Conservation (phyloP, 441 rosid species). For the Populus hybrid region DNA sequence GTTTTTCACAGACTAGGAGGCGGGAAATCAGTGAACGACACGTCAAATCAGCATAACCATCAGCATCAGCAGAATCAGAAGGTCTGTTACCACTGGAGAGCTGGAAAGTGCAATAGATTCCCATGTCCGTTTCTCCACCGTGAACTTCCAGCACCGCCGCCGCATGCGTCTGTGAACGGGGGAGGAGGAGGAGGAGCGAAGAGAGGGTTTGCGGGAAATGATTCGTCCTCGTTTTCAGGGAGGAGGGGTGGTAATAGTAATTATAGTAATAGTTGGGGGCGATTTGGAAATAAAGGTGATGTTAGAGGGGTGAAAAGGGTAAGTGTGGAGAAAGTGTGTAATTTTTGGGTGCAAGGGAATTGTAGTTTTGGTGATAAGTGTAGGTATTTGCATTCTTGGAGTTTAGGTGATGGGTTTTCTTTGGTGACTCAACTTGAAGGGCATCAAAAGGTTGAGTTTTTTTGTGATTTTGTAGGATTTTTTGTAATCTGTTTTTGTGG, state of each 20-base stretch:
- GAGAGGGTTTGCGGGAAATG: constrained; percentile 57
- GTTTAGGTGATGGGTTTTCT: constrained; percentile 64
- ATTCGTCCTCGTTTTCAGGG: constrained; percentile 52
- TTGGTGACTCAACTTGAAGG: constrained; percentile 84
- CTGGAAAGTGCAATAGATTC: no score
- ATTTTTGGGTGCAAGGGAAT: constrained; percentile 77
- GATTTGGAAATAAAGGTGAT: constrained; percentile 36
- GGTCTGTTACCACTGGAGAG: no score
- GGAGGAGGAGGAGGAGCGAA: constrained; percentile 27
- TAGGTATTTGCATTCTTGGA: constrained; percentile 85
- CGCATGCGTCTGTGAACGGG: no score
- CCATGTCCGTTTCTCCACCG: no score
- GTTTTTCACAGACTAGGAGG: no score
- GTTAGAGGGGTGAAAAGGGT: constrained; percentile 31
- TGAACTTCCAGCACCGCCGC: no score
- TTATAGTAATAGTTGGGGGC: constrained; percentile 21
- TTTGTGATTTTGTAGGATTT: no score
- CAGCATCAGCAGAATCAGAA: no score
- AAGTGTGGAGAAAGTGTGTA: constrained; percentile 42
- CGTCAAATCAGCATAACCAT: no score
- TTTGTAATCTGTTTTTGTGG: background rate
- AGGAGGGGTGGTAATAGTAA: background rate
- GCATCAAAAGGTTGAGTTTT: constrained; percentile 25
- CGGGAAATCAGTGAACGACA: no score
- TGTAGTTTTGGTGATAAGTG: constrained; percentile 79